A percentile compares a stretch with the other conserved stretches of the same genome.
Evolutionary conservation across 2,329 filamentous ascomycete genomes (phyloP).

Genomic region (Aspergillus novofumigatus): DNA sequence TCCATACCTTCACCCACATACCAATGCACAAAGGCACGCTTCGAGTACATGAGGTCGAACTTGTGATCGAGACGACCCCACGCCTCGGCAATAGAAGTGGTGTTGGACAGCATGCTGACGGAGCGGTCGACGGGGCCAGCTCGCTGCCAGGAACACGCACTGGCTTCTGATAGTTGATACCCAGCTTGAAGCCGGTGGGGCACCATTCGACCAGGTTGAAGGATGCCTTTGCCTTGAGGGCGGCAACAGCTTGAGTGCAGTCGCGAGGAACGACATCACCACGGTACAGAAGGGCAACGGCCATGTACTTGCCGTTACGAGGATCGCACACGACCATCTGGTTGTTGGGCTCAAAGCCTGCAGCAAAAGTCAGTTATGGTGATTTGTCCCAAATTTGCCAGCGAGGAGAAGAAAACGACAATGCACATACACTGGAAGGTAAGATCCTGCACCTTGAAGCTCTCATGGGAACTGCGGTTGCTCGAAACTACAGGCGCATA

Average conservation of each 20-base stretch:
- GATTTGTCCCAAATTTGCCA: neutral
- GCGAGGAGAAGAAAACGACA: neutral
- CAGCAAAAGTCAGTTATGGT: slow-evolving; percentile 7
- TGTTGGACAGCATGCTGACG: slow-evolving; percentile 63
- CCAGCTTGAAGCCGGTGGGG: slow-evolving; percentile 65
- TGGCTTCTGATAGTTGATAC: slow-evolving; percentile 63
- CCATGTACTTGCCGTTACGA: slow-evolving; percentile 66
- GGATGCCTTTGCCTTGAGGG: slow-evolving; percentile 60
- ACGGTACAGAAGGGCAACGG: slow-evolving; percentile 62
- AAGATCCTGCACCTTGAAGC: slow-evolving; percentile 77
- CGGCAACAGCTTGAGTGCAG: slow-evolving; percentile 55
- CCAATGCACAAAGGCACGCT: slow-evolving; percentile 68
- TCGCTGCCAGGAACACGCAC: slow-evolving; percentile 50
- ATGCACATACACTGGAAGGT: slow-evolving; percentile 56
- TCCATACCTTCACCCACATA: slow-evolving; percentile 89
- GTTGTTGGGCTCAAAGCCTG: slow-evolving; percentile 63
- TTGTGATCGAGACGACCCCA: slow-evolving; percentile 63
- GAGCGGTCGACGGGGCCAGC: slow-evolving; percentile 52
- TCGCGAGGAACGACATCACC: slow-evolving; percentile 63
- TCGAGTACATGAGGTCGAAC: slow-evolving; percentile 67
- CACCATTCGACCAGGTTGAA: slow-evolving; percentile 68
- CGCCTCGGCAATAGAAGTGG: slow-evolving; percentile 62
- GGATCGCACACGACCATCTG: slow-evolving; percentile 68
- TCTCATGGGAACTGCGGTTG: slow-evolving; percentile 76
- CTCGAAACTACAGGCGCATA: slow-evolving; percentile 63